phyloP scores from a whole-genome alignment of 2,329 filamentous ascomycete genomes.

The Talaromyces funiculosus region DNA sequence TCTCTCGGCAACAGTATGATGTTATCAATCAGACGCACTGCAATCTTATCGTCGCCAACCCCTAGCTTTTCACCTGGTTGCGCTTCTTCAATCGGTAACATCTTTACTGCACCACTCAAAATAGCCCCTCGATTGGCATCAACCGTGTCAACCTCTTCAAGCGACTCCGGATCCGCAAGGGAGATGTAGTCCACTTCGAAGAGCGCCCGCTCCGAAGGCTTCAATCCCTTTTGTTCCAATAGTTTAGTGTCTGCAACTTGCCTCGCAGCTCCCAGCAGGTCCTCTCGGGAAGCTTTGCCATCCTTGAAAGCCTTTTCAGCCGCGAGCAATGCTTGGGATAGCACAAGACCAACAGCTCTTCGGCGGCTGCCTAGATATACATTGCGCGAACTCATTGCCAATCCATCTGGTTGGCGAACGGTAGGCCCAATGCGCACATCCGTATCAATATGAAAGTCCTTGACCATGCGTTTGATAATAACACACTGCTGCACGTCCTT shows the following conservation, averaged over 20 bases:
- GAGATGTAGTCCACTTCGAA: conserved; percentile 93
- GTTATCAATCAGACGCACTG: conserved; percentile 90
- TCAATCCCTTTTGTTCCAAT: conserved; percentile 57
- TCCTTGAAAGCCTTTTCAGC: conserved; percentile 62
- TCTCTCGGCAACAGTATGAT: conserved; percentile 56
- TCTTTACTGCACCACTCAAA: conserved; percentile 83
- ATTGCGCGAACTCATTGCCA: conserved; percentile 89
- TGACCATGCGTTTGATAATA: conserved; percentile 77
- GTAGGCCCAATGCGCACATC: conserved; percentile 71
- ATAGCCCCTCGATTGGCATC: conserved; percentile 70
- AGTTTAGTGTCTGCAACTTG: conserved; percentile 52
- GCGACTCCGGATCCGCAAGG: conserved; percentile 74
- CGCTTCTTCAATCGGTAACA: conserved; percentile 71
- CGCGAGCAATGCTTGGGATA: conserved; percentile 62
- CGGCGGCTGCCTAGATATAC: conserved; percentile 79
- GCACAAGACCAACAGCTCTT: conserved; percentile 64
- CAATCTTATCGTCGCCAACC: conserved; percentile 65
- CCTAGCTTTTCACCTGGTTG: conserved; percentile 64
- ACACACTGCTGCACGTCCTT: conserved; percentile 97
- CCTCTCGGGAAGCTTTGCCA: conserved; percentile 51
- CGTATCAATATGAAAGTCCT: conserved; percentile 76
- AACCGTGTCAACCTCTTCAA: conserved; percentile 70
- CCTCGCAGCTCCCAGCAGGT: conserved; percentile 68
- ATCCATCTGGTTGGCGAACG: conserved; percentile 68
- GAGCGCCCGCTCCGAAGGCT: conserved; percentile 56